Percentiles rank a stretch among this genome's conserved stretches.
Conservation (phyloP, 1,284 basidiomycete genomes). For the Heterobasidion occidentale region DNA sequence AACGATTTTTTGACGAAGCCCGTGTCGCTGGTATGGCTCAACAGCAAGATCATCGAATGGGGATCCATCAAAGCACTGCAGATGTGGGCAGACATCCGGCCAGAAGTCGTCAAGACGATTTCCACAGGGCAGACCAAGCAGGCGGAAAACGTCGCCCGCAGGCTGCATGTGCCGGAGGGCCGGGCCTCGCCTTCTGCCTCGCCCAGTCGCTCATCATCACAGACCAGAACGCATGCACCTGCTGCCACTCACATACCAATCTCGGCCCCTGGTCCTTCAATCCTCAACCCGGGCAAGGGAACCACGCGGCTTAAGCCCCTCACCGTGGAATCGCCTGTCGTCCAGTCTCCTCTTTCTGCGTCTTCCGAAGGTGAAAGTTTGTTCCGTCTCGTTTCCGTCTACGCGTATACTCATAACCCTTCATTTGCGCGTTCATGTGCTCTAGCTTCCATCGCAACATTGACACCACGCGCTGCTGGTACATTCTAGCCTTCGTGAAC, state of each 20-base stretch:
- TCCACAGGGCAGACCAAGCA: conserved; percentile 54
- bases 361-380: background rate
- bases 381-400: background rate
- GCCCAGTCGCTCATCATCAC: conserved; percentile 23
- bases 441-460: background rate
- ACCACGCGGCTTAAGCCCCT: background rate
- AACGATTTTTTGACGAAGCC: conserved; percentile 99
- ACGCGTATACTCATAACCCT: background rate
- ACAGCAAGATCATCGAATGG: conserved; percentile 99
- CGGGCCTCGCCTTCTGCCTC: conserved; percentile 30
- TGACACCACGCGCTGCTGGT: background rate
- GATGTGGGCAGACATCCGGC: conserved; percentile 78
- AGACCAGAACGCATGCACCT: conserved; percentile 11
- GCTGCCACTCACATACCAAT: background rate
- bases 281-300: background rate
- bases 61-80: conserved; percentile 83
- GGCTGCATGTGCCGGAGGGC: conserved; percentile 57
- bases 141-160: conserved; percentile 59
- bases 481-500: background rate
- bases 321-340: background rate
- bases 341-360: background rate
- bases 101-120: conserved; percentile 47
- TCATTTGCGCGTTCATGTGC: background rate
- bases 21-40: conserved; percentile 91
- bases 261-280: background rate